These are phyloP conservation scores for Albophoma yamanashiensis DNA, from an alignment of 2,329 filamentous ascomycete species.

Conservation along the genomic window DNA sequence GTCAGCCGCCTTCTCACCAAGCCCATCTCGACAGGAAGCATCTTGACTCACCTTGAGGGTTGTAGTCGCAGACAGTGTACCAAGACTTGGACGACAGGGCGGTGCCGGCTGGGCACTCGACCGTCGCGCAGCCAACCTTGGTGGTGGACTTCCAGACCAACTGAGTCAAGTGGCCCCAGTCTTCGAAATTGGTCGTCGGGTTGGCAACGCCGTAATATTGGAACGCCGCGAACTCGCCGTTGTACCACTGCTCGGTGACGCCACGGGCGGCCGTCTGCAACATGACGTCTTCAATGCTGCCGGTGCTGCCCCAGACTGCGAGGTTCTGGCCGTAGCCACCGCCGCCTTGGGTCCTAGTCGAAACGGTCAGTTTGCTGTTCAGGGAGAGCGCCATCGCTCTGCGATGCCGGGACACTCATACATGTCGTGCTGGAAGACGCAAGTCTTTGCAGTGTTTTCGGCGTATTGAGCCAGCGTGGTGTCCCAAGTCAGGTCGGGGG, in stretches of 20 bases:
- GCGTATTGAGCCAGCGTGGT: conserved; percentile 53
- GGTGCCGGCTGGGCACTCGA: conserved; percentile 49
- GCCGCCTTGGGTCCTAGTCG: conserved; percentile 39
- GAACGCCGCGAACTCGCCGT: conserved; percentile 54
- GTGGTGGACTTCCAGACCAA: conserved; percentile 28
- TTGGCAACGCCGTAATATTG: conserved; percentile 48
- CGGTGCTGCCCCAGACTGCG: conserved; percentile 45
- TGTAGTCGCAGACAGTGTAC: conserved; percentile 88
- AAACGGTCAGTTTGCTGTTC: conserved; percentile 1
- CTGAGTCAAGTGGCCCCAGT: conserved; percentile 48
- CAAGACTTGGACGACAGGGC: conserved; percentile 42
- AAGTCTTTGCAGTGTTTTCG: conserved; percentile 49
- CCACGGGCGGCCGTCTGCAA: conserved; percentile 52
- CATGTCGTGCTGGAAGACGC: conserved; percentile 67
- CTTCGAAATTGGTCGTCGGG: conserved; percentile 47
- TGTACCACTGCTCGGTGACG: conserved; percentile 83
- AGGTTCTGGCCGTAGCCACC: conserved; percentile 87
- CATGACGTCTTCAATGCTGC: conserved; percentile 20
- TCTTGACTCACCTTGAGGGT: conserved; percentile 50
- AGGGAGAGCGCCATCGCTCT: background rate
- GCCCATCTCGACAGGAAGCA: background rate
- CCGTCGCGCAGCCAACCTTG: conserved; percentile 49
- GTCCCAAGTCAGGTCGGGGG: conserved; percentile 54
- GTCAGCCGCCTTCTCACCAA: background rate
- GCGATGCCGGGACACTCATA: conserved; percentile 31